phyloP scores from a whole-genome alignment of 306 rosid species.

The Begonia loranthoides region DNA sequence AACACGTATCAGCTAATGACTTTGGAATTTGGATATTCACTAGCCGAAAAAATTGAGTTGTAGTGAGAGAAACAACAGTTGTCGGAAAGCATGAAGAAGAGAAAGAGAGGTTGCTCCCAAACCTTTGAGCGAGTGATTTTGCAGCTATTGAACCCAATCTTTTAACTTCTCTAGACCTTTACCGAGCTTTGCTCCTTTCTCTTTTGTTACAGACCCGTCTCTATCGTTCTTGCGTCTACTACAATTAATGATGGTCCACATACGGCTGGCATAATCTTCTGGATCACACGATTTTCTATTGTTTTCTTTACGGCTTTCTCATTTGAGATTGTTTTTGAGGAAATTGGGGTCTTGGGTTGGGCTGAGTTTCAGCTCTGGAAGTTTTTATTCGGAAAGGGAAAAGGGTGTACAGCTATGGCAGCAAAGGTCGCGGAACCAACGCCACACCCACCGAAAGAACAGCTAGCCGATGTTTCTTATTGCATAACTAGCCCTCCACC shows the following conservation, averaged over 20 bases:
- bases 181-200: slow-evolving; percentile 10
- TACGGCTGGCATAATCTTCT: slow-evolving; percentile 21
- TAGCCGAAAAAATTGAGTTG: too few species aligned
- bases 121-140: too few species aligned
- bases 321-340: slow-evolving; percentile 1
- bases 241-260: slow-evolving; percentile 4
- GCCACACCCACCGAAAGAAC: slow-evolving; percentile 95
- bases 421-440: slow-evolving; percentile 77
- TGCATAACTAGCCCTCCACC: slow-evolving; percentile 98
- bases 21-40: too few species aligned
- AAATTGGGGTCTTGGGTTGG: slow-evolving; percentile 37
- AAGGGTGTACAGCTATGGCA: slow-evolving; percentile 21
- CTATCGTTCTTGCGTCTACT: slow-evolving; percentile 2
- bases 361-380: slow-evolving; percentile 22
- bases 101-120: too few species aligned
- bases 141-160: too few species aligned
- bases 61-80: too few species aligned
- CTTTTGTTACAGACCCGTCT: slow-evolving; percentile 15
- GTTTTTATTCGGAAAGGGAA: slow-evolving; percentile 6
- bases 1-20: too few species aligned
- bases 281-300: slow-evolving; percentile 12
- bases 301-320: slow-evolving; percentile 1
- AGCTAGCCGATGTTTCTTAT: slow-evolving; percentile 61
- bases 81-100: too few species aligned
- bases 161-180: too few species aligned